A percentile compares a stretch with the other conserved stretches of the same genome.
These are phyloP conservation scores for Obba rivulosa DNA, from an alignment of 768 basidiomycete genomes.

Conservation along the genomic window DNA sequence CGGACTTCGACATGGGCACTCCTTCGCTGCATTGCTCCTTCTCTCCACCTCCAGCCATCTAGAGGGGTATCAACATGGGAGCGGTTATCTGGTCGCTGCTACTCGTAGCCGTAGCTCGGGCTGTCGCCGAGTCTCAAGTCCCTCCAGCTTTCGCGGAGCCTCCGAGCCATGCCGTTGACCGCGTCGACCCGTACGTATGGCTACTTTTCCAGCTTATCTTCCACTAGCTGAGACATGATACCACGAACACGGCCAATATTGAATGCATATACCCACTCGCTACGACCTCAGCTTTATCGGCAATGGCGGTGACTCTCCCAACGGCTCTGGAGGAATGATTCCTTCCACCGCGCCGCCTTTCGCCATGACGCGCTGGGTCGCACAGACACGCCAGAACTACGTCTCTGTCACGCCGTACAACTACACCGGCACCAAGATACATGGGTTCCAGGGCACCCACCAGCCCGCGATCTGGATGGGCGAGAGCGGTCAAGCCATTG, in stretches of 20 bases:
- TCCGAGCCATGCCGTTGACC: constrained; percentile 35
- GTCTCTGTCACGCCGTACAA: constrained; percentile 72
- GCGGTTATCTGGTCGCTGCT: too few species aligned
- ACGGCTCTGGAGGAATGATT: constrained; percentile 74
- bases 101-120: background rate
- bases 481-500: constrained; percentile 58
- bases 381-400: constrained; percentile 73
- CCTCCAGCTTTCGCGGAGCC: constrained; percentile 17
- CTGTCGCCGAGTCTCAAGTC: background rate
- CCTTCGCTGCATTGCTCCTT: too few species aligned
- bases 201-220: background rate
- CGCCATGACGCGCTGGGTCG: constrained; percentile 83
- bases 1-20: too few species aligned
- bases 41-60: too few species aligned
- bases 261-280: background rate
- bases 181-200: constrained; percentile 42
- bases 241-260: background rate
- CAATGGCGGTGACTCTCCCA: constrained; percentile 65
- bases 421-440: constrained; percentile 50
- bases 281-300: constrained; percentile 50
- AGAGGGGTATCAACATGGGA: too few species aligned
- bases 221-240: too few species aligned
- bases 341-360: constrained; percentile 76
- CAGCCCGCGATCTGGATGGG: constrained; percentile 92
- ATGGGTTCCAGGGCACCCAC: constrained; percentile 76